These are phyloP conservation scores for Phytophthora niederhauseri DNA, from an alignment of 352 stramenopile genomes.

Conservation along the genomic window DNA sequence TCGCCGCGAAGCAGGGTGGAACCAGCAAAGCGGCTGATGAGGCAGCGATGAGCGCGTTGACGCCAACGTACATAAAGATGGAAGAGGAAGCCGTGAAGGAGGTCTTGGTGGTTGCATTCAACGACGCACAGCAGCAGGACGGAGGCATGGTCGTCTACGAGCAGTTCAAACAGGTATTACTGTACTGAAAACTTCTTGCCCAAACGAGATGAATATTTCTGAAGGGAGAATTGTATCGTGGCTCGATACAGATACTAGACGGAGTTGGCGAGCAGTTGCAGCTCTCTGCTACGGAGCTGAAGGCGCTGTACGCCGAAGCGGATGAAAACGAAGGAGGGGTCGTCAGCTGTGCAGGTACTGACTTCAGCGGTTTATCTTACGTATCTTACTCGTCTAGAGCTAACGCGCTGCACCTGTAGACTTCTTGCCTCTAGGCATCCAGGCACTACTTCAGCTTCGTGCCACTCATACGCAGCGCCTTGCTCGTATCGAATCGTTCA, in stretches of 20 bases:
- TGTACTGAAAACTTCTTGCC: not conserved
- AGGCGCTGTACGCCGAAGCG: constrained; percentile 64
- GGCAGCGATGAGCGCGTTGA: constrained; percentile 23
- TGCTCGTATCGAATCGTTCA: constrained; percentile 45
- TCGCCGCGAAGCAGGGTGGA: constrained; percentile 45
- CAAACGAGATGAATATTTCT: not conserved
- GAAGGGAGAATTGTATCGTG: not conserved
- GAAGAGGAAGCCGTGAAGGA: constrained; percentile 65
- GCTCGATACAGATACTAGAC: constrained; percentile 35
- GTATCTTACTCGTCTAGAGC: not conserved
- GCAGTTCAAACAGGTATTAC: constrained; percentile 49
- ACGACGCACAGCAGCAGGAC: constrained; percentile 47
- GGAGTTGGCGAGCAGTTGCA: constrained; percentile 58
- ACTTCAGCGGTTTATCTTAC: not conserved
- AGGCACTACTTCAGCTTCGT: constrained; percentile 53
- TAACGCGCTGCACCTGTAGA: constrained; percentile 27
- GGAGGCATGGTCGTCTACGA: constrained; percentile 47
- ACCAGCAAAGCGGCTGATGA: constrained; percentile 16
- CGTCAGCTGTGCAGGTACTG: constrained; percentile 49
- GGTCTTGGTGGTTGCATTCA: constrained; percentile 48
- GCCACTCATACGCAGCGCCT: constrained; percentile 53
- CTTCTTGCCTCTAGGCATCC: constrained; percentile 56
- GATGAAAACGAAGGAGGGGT: constrained; percentile 66
- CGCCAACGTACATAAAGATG: constrained; percentile 65
- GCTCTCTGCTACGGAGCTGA: constrained; percentile 59